Percentiles rank a stretch among this genome's conserved stretches.
These are phyloP conservation scores for Alternaria sp. DNA, from an alignment of 2,329 filamentous ascomycete genomes.

Conservation along the genomic window DNA sequence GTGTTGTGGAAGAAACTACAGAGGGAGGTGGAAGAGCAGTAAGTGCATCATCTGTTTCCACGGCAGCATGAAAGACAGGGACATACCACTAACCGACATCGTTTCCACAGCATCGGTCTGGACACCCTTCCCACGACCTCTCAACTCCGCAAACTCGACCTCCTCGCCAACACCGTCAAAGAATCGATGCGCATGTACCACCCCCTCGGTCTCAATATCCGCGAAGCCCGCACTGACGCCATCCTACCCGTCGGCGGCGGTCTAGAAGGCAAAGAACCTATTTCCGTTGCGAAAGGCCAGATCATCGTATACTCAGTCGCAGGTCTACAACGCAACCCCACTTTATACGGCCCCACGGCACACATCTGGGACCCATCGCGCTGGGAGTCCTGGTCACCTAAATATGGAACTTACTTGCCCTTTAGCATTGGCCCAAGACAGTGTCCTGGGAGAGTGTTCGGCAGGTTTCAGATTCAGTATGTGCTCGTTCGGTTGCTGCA, in stretches of 20 bases:
- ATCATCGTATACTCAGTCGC: constrained; percentile 12
- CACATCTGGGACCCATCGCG: constrained; percentile 6
- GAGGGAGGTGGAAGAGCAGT: constrained; percentile 1
- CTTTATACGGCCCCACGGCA: neutral
- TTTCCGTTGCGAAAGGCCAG: constrained; percentile 5
- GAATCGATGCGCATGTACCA: constrained; percentile 10
- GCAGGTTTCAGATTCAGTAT: constrained; percentile 13
- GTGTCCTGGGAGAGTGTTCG: constrained; percentile 9
- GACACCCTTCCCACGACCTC: neutral
- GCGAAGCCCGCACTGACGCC: neutral
- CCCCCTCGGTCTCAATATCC: constrained; percentile 6
- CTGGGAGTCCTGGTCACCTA: constrained; percentile 6
- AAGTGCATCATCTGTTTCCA: neutral
- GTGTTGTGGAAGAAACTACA: neutral
- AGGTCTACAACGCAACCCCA: constrained; percentile 5
- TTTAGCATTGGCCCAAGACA: constrained; percentile 10
- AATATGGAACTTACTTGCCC: constrained; percentile 9
- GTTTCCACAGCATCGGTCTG: neutral
- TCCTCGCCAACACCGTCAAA: constrained; percentile 10
- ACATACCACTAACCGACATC: too few relatives aligned
- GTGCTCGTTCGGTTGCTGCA: constrained; percentile 7
- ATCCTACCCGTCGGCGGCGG: constrained; percentile 4
- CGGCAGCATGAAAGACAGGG: too few relatives aligned
- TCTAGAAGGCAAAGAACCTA: neutral
- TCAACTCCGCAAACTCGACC: constrained; percentile 1